phyloP scores from a whole-genome alignment of 2,329 filamentous ascomycete species.

The Diaporthe sp. region DNA sequence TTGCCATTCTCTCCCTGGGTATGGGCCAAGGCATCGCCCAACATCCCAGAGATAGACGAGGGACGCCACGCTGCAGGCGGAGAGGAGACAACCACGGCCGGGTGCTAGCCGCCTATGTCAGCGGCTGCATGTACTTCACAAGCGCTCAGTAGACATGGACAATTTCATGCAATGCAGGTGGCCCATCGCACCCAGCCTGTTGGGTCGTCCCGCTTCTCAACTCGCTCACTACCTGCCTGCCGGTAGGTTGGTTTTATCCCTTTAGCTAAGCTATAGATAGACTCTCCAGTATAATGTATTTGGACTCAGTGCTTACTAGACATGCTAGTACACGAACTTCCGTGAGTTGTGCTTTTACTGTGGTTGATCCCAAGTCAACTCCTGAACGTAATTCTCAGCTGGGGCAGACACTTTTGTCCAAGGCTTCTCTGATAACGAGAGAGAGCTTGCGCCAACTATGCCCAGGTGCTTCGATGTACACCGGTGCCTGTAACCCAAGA shows the following conservation, averaged over 20 bases:
- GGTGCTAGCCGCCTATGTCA: slow-evolving; percentile 9
- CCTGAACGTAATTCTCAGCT: background rate
- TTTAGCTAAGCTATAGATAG: background rate
- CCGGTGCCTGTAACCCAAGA: background rate
- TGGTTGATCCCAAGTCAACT: background rate
- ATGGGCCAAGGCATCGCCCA: background rate
- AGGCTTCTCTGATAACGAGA: background rate
- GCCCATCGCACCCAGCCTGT: slow-evolving; percentile 2
- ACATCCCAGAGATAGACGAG: background rate
- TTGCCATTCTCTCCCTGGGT: background rate
- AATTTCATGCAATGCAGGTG: slow-evolving; percentile 12
- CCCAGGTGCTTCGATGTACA: background rate
- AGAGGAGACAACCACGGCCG: background rate
- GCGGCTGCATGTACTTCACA: slow-evolving; percentile 16
- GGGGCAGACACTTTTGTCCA: background rate
- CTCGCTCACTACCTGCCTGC: background rate
- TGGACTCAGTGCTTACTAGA: background rate
- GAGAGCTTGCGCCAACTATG: background rate
- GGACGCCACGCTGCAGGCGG: slow-evolving; percentile 19
- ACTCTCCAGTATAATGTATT: background rate
- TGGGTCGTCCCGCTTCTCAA: background rate
- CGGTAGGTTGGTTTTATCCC: background rate
- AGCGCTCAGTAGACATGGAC: background rate
- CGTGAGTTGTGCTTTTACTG: background rate
- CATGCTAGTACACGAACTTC: background rate